These are phyloP conservation scores for Diaporthe sp. DNA, from an alignment of 2,329 filamentous ascomycete genomes.

Conservation along the genomic window DNA sequence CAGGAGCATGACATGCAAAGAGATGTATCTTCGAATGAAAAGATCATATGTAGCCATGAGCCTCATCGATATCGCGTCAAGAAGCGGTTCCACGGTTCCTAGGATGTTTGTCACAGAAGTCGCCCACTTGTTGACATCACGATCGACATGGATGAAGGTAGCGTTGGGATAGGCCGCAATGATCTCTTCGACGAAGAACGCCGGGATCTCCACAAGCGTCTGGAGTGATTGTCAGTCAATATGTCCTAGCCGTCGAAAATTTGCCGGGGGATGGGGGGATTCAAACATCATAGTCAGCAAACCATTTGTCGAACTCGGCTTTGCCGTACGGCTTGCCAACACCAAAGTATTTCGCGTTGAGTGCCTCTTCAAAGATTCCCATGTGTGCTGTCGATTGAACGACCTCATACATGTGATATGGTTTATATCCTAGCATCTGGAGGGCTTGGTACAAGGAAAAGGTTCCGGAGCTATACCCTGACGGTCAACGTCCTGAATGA, in stretches of 20 bases:
- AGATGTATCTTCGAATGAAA: conserved; percentile 41
- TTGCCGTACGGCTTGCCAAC: conserved; percentile 50
- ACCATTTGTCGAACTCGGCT: conserved; percentile 57
- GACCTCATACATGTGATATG: conserved; percentile 54
- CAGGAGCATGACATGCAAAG: conserved; percentile 46
- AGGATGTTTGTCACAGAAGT: neutral
- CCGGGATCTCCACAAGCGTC: conserved; percentile 50
- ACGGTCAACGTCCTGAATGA: neutral
- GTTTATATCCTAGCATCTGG: conserved; percentile 52
- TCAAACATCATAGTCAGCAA: conserved; percentile 53
- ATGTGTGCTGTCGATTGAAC: conserved; percentile 45
- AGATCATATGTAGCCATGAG: conserved; percentile 23
- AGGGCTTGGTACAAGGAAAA: conserved; percentile 52
- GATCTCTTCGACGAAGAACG: conserved; percentile 49
- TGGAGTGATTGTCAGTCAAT: neutral
- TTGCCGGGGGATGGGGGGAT: neutral
- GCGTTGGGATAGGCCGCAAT: conserved; percentile 52
- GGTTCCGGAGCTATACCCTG: conserved; percentile 45
- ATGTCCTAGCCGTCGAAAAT: neutral
- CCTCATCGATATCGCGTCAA: conserved; percentile 28
- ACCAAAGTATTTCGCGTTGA: conserved; percentile 48
- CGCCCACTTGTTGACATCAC: conserved; percentile 52
- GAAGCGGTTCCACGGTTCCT: conserved; percentile 2
- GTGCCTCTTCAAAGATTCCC: conserved; percentile 48
- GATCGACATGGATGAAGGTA: conserved; percentile 54